Evolutionary conservation across 2,329 filamentous ascomycete species (phyloP).

Genomic region (Colletotrichum shisoi): DNA sequence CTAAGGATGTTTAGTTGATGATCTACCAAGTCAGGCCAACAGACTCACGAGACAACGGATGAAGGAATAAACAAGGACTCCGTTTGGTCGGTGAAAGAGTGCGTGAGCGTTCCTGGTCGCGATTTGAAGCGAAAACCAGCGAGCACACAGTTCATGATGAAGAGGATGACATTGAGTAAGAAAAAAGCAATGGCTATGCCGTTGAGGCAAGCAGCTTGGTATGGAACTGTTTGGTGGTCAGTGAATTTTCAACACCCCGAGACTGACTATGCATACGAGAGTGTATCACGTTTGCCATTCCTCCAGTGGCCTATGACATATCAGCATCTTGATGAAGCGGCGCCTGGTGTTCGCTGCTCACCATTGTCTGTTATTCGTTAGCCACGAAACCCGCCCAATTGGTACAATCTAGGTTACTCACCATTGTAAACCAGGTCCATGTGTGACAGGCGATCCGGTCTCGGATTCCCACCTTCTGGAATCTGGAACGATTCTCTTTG

Average conservation of each 20-base stretch:
- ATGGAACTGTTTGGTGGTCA: constrained; percentile 60
- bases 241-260: constrained; percentile 68
- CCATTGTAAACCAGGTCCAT: constrained; percentile 82
- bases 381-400: constrained; percentile 1
- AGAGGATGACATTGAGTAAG: constrained; percentile 69
- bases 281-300: constrained; percentile 63
- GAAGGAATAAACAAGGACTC: constrained; percentile 81
- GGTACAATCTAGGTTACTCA: constrained; percentile 34
- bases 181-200: constrained; percentile 69
- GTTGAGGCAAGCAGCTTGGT: constrained; percentile 62
- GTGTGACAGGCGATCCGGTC: constrained; percentile 62
- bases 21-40: constrained; percentile 42
- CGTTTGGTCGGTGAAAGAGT: constrained; percentile 77
- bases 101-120: constrained; percentile 73
- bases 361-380: constrained; percentile 46
- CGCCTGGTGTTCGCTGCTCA: constrained; percentile 39
- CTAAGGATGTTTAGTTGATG: constrained; percentile 53
- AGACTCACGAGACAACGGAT: constrained; percentile 57
- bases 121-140: constrained; percentile 73
- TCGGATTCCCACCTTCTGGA: constrained; percentile 53
- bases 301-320: constrained; percentile 59
- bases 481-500: constrained; percentile 39
- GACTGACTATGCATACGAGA: constrained; percentile 55
- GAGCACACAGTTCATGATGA: constrained; percentile 68
- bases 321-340: not conserved